Evolutionary conservation across 1,139 yeast genomes (phyloP), one percentile per base, ranked within the genome.

Genomic region (Kodamaea ohmeri): DNA sequence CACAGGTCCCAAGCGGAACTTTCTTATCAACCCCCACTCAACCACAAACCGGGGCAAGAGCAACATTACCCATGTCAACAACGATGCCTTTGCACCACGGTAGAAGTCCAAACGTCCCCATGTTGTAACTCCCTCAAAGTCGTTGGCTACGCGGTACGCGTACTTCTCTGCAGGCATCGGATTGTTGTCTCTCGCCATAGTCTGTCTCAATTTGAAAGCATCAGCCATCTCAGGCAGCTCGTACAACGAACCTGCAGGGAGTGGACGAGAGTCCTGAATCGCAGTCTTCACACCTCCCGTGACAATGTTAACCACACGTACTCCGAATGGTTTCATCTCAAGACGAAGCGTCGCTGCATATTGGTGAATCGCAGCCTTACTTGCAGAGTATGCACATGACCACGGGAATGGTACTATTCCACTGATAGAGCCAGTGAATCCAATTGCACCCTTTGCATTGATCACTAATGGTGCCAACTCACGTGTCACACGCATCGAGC

Each of bases 351-450:
- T 71, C 36, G 75, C 69, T 1, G 86, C 84, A 55, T 80, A 86
- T 43, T 75, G 80, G 52, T 83, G 87, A 38, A 86, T 75, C 1
- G 94, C 94, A 2, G 94, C 88, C 53, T 86, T 86, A 1, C 83
- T 61, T 2, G 90, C 71, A n/a, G 80, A 71, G 55, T 86, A 86
- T 17, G 79, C 69, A 14, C 83, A 65, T 1, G 83, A 78, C 58
- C 80, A 84, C 12, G 94, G 95, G 61, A 84, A 79, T 4, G 87
- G 81, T 11, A 74, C 60, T 19, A 78, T 45, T 2, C 86, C 94
- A 13, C 86, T 77, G 4, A 82, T 61, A 2, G 90, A 82, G 1
- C 94, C 92, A 0, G 92, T 84, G 55, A 83, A 83, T 1, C 83
- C 80, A 47, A 86, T 73, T 0, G 80, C 75, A 4, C 95, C 95